Base-by-base conservation (phyloP, 1,284 basidiomycete genomes). In the Marasmius oreades region DNA sequence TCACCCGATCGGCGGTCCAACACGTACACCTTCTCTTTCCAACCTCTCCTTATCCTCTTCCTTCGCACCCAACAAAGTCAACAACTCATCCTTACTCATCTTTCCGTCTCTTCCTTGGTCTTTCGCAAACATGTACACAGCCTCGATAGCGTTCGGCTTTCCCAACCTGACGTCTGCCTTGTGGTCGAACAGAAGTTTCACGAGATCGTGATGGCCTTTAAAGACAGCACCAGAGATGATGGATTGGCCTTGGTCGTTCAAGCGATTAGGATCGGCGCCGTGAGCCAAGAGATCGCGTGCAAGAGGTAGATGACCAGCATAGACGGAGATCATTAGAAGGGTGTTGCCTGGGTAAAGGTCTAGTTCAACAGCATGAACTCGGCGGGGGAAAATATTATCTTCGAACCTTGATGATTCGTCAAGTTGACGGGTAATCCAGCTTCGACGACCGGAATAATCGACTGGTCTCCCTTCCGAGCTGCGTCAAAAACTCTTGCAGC, bases 141-240 rank as follows among this genome's bases (percentile, higher is more conserved):
- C 80, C 63, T 92, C 82, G 51, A 89, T 82, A 0, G 90, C 92
- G 37, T 76, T 90, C 2, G 92, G 92, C 46, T 75, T 79, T 3
- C 92, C 92, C 1, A 77, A 63, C 44, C 82, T 72, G 1, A 88
- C 83, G 69, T 93, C 81, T 0, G 90, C 91, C 0, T 87, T 87
- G 6, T 76, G 79, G 34, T 79, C 78, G 26, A n/a, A n/a, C 10
- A 94, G 76, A 3, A 76, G 70, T 10, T 73, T 73, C 0, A 91
- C 85, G 39, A 93, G 78, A 1, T 83, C 83, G 54, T 83, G 78
- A 64, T 82, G 71, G 0, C 66, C 73, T n/a, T n/a, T n/a, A n/a
- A n/a, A 94, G 1, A 93, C 84, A 0, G 89, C 91, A 2, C 92
- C 92, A 1, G 92, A 88, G 7, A 94, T 70, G 28, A 90, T 85